Percentiles rank a stretch among this genome's conserved stretches.
Conservation (phyloP, 2,329 filamentous ascomycete genomes). For the Fusarium sp. region DNA sequence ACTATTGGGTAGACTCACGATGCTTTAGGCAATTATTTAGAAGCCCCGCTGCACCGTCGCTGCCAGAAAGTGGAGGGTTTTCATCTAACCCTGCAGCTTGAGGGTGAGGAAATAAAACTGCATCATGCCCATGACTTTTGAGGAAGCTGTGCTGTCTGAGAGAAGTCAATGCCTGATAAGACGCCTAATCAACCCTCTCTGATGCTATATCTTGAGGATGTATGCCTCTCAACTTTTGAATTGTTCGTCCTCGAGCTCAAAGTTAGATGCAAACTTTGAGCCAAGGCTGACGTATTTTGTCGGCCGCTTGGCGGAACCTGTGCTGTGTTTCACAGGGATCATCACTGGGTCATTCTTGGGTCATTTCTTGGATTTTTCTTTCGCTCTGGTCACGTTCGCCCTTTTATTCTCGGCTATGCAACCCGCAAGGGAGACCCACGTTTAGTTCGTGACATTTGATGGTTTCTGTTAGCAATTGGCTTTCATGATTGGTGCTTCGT, state of each 20-base stretch:
- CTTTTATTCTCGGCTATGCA: conserved; percentile 19
- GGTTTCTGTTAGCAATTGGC: conserved; percentile 34
- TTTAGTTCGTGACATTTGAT: conserved; percentile 1
- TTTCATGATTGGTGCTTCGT: conserved; percentile 33
- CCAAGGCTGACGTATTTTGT: conserved; percentile 32
- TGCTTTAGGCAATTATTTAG: conserved; percentile 23
- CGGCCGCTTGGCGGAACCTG: conserved; percentile 16
- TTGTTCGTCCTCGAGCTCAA: neutral
- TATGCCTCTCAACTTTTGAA: neutral
- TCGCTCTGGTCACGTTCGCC: conserved; percentile 20
- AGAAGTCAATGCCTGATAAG: conserved; percentile 8
- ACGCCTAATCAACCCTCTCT: neutral
- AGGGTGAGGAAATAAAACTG: conserved; percentile 21
- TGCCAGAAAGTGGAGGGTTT: conserved; percentile 25
- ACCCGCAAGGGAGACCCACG: conserved; percentile 15
- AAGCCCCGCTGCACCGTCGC: conserved; percentile 8
- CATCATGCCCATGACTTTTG: neutral
- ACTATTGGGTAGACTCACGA: conserved; percentile 22
- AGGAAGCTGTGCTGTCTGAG: neutral
- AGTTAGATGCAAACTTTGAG: neutral
- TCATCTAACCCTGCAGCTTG: conserved; percentile 5
- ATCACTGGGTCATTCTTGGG: conserved; percentile 26
- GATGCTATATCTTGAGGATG: neutral
- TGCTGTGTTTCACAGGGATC: conserved; percentile 9
- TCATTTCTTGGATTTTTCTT: conserved; percentile 20